Evolutionary conservation across 2,329 filamentous ascomycete species (phyloP).

Genomic region (Aureobasidium musti): DNA sequence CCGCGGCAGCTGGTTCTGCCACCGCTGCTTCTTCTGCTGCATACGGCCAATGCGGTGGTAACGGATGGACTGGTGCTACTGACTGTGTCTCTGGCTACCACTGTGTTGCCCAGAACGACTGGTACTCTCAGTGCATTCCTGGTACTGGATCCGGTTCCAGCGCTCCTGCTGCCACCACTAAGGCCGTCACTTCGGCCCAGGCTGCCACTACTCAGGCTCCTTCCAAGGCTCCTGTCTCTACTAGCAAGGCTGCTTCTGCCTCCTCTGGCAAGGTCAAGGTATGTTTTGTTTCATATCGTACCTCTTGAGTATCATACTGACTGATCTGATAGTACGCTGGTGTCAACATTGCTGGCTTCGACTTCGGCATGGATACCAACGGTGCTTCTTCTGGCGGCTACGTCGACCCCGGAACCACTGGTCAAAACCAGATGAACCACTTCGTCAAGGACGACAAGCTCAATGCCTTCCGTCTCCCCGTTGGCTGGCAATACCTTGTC

Average conservation of each 20-base stretch:
- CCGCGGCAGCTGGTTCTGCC: conserved; percentile 32
- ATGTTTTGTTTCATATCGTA: not conserved
- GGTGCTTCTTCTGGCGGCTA: conserved; percentile 41
- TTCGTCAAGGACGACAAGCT: conserved; percentile 56
- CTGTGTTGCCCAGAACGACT: conserved; percentile 37
- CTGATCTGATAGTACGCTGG: conserved; percentile 34
- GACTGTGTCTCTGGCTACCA: conserved; percentile 39
- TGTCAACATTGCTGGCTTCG: conserved; percentile 41
- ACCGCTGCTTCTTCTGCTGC: conserved; percentile 29
- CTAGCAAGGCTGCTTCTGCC: conserved; percentile 17
- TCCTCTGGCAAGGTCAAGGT: conserved; percentile 34
- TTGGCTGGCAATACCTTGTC: conserved; percentile 38
- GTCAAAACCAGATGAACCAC: conserved; percentile 50
- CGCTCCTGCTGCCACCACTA: not conserved
- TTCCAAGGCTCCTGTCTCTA: conserved; percentile 29
- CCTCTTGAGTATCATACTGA: not conserved
- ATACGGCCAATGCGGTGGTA: conserved; percentile 35
- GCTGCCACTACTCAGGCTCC: conserved; percentile 23
- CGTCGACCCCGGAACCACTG: conserved; percentile 40
- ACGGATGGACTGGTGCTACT: conserved; percentile 38
- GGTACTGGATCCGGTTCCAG: conserved; percentile 29
- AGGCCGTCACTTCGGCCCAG: conserved; percentile 1
- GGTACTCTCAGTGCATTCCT: conserved; percentile 41
- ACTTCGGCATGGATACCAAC: conserved; percentile 44
- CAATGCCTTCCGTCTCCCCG: conserved; percentile 60